Percentiles rank a stretch among this genome's conserved stretches.
Evolutionary conservation across 352 stramenopile genomes (phyloP).

Genomic region (Globisporangium echinulatum): DNA sequence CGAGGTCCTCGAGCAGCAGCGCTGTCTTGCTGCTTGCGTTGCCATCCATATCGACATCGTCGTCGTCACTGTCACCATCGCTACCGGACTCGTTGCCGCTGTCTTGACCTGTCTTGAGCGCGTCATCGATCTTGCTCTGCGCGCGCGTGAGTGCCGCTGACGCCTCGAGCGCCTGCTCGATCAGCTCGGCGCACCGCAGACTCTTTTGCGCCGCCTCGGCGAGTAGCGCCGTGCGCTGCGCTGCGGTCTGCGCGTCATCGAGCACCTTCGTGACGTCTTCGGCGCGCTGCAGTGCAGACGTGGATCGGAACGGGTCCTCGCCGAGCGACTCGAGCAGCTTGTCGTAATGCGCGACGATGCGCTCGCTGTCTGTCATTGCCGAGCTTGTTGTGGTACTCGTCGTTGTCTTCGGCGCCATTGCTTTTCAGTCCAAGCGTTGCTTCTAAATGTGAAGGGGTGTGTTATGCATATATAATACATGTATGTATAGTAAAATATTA

Average conservation of each 20-base stretch:
- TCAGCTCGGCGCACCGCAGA: slow-evolving; percentile 68
- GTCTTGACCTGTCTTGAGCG: slow-evolving; percentile 14
- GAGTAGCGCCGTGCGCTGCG: slow-evolving; percentile 35
- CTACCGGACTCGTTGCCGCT: slow-evolving; percentile 20
- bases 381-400: neutral
- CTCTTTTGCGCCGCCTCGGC: slow-evolving; percentile 40
- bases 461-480: no score
- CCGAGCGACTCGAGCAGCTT: slow-evolving; percentile 50
- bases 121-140: slow-evolving; percentile 32
- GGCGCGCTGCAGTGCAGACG: slow-evolving; percentile 20
- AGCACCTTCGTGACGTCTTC: slow-evolving; percentile 31
- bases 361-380: slow-evolving; percentile 5
- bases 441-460: no score
- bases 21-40: slow-evolving; percentile 25
- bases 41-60: slow-evolving; percentile 22
- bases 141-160: slow-evolving; percentile 37
- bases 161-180: slow-evolving; percentile 58
- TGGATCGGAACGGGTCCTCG: slow-evolving; percentile 40
- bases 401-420: neutral
- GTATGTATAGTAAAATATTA: no score
- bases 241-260: slow-evolving; percentile 14
- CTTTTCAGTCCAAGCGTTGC: neutral
- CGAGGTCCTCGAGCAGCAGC: slow-evolving; percentile 53
- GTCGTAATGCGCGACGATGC: slow-evolving; percentile 44
- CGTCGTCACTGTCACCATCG: slow-evolving; percentile 8